Base-by-base conservation (phyloP, 108 stramenopile species). In the Phaeodactylum tricornutum region DNA sequence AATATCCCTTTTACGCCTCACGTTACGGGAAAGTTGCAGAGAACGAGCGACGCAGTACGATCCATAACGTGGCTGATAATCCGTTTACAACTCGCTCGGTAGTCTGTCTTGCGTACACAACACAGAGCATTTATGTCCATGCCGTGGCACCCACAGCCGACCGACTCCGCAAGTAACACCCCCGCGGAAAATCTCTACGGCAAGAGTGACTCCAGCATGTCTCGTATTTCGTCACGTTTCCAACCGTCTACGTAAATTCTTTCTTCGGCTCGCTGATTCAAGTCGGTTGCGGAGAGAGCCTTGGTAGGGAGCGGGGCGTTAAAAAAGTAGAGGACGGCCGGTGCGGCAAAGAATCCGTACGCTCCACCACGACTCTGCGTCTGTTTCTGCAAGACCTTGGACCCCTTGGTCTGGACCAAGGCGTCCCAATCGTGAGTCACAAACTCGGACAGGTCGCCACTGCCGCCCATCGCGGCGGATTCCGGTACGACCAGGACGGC, bases 201-300 rank as follows among this genome's bases (percentile, higher is more conserved):
- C 39, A 41, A 41, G 21, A 41, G 39, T 5, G 39, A 20, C 14
- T 41, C 19, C 5, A 41, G 16, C 39, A 41, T 41, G 39, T 41
- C 39, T 41, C 39, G 39, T 15, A 41, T 41, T 20, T 41, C 39
- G 9, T 41, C 39, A 20, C 39, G 39, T n/a, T 41, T 41, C 39
- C 39, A 41, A 41, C 39, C 39, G 21, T 41, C 16, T 6, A 41
- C 19, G 5, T 15, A 20, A 14, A 41, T 41, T 5, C 19, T 41
- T 41, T 41, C 39, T 41, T 41, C 21, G 39, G 39, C 39, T 20
- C 5, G 16, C 5, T 41, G 6, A 4, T 15, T 20, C 14, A 41
- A 6, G 19, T 9, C 14, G 9, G 5, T n/a, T 41, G 16, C 14
- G 8, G 39, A 41, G 6, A 41, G 21, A 12, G 11, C 12, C 12